phyloP scores from a whole-genome alignment of 2,329 filamentous ascomycete genomes.

The Chaetomiaceae sp. region DNA sequence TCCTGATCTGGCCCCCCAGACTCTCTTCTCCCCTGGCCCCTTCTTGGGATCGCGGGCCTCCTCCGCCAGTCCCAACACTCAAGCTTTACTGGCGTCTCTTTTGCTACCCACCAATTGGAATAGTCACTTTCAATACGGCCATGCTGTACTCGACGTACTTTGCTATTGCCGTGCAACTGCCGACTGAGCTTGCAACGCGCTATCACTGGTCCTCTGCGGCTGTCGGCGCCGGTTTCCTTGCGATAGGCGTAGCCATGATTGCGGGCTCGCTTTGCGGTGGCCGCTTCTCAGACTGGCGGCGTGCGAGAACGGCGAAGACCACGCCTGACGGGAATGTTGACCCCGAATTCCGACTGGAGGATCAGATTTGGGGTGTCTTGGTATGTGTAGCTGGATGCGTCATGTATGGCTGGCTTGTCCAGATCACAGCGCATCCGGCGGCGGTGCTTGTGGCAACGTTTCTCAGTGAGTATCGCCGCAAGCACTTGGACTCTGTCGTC shows the following conservation, averaged over 20 bases:
- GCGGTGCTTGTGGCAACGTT: slow-evolving; percentile 13
- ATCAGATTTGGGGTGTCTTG: slow-evolving; percentile 19
- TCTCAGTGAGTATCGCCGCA: slow-evolving; percentile 5
- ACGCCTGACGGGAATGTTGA: slow-evolving; percentile 12
- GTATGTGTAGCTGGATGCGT: slow-evolving; percentile 11
- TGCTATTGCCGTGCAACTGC: slow-evolving; percentile 14
- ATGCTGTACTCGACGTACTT: slow-evolving; percentile 20
- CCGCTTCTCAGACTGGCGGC: slow-evolving; percentile 17
- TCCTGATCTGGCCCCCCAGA: slow-evolving; percentile 15
- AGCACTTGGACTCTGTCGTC: not conserved
- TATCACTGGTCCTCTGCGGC: slow-evolving; percentile 16
- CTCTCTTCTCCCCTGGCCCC: slow-evolving; percentile 14
- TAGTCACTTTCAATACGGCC: slow-evolving; percentile 17
- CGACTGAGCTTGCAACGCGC: slow-evolving; percentile 6
- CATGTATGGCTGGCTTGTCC: slow-evolving; percentile 16
- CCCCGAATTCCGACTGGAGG: slow-evolving; percentile 16
- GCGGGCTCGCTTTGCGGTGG: slow-evolving; percentile 15
- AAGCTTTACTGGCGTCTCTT: slow-evolving; percentile 17
- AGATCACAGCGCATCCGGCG: slow-evolving; percentile 8
- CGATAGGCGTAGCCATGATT: slow-evolving; percentile 16
- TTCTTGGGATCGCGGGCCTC: slow-evolving; percentile 9
- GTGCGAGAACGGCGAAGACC: slow-evolving; percentile 1
- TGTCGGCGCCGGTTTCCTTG: slow-evolving; percentile 17
- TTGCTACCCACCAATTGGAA: slow-evolving; percentile 16
- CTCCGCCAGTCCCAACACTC: slow-evolving; percentile 11